phyloP scores from a whole-genome alignment of 139 green algal species.

The Micractinium conductrix region DNA sequence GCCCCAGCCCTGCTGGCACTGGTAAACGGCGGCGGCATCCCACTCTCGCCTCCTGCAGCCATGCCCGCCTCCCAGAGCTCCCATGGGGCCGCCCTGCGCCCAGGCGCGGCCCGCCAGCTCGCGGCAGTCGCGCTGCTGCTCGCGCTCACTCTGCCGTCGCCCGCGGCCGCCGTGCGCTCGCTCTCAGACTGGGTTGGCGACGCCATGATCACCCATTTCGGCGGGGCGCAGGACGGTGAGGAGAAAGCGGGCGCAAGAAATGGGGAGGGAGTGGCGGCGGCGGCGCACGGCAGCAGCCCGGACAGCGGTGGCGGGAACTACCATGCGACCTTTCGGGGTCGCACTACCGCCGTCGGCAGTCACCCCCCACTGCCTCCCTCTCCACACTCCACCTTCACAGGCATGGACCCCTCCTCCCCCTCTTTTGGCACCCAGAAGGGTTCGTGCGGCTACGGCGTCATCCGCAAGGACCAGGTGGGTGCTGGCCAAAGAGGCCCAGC shows the following conservation, averaged over 20 bases:
- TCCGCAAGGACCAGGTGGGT: conserved; percentile 27
- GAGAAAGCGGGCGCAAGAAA: background rate
- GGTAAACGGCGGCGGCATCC: no score
- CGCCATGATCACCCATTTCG: conserved; percentile 6
- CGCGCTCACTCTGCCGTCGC: background rate
- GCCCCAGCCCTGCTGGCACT: no score
- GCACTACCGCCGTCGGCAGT: no score
- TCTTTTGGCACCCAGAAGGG: conserved; percentile 41
- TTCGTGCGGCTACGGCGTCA: conserved; percentile 35
- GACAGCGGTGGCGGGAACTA: no score
- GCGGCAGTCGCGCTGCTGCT: background rate
- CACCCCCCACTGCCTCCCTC: background rate
- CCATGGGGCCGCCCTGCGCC: no score
- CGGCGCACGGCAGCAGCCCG: background rate
- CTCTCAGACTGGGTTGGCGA: background rate
- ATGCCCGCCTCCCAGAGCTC: no score
- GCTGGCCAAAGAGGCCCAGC: no score
- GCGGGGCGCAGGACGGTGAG: conserved; percentile 28
- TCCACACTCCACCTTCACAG: background rate
- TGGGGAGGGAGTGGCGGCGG: background rate
- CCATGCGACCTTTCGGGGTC: no score
- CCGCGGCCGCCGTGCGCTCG: background rate
- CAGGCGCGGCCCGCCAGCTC: background rate
- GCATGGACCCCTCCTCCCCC: conserved; percentile 39
- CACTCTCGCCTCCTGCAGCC: no score